Evolutionary conservation across 2,329 filamentous ascomycete genomes (phyloP), one percentile per base, ranked within the genome.

Genomic region (Xylaria sp.): DNA sequence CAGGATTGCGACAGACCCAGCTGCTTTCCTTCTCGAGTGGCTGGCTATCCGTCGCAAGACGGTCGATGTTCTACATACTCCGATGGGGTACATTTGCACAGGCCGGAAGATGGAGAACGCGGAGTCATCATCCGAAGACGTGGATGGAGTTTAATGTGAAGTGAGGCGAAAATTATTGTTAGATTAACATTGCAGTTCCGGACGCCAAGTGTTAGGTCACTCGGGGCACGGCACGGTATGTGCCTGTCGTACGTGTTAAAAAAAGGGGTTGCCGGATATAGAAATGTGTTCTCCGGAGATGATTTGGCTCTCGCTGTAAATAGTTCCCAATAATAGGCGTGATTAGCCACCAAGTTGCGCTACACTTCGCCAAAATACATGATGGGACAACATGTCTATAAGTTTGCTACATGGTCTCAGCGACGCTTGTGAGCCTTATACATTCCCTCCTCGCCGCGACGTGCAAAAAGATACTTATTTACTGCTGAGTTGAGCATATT

Each of bases 31-130:
- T 0, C 78, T 83, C 21, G 85, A 88, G 46, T 88, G 85, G 85
- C 73, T 88, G 0, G 74, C 81, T 0, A 61, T 85, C 0, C 78
- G 82, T 0, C 80, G 85, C 1, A 82, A 82, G 37, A 81, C 81
- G 0, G 83, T 87, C 58, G 85, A 88, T 60, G 80, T 87, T 53
- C 68, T 79, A 13, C 82, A 87, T 25, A 88, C 84, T 0, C 86
- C 85, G 0, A 87, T 88, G 79, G 85, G 85, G 0, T 83, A 81
- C 66, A 67, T 87, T 10, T 82, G 80, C 3, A 81, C 83, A 5
- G 82, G 84, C 11, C 66, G 59, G 23, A 17, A 48, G 0, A 53
- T 58, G 48, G 48, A 54, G 35, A 47, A 15, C 1, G 13, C 3
- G 2, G 41, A 33, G 1, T 13, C 27, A 13, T 15, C 27, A 13